These are phyloP conservation scores for Saturnispora sanitii DNA, from an alignment of 805 yeast genomes.

Conservation along the genomic window DNA sequence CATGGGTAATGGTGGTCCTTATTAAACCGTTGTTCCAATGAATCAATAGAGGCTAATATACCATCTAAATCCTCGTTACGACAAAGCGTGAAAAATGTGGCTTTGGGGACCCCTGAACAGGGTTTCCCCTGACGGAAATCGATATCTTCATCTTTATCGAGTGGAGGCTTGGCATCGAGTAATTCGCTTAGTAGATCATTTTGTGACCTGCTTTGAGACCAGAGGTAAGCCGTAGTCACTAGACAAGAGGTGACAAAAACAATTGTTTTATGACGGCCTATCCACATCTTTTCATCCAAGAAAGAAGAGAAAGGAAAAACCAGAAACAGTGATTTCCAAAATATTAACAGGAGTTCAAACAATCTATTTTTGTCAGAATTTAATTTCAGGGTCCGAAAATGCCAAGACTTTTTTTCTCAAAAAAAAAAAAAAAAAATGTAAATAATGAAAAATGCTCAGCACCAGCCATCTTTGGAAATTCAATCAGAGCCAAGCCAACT, in stretches of 20 bases:
- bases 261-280: not conserved
- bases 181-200: no score
- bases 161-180: no score
- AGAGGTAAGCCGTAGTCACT: no score
- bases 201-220: not conserved
- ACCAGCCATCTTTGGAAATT: not conserved
- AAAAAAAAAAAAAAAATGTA: not conserved
- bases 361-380: not conserved
- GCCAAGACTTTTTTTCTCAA: not conserved
- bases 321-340: no score
- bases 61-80: slow-evolving; percentile 30
- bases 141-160: slow-evolving; percentile 9
- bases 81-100: slow-evolving; percentile 46
- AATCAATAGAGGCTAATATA: slow-evolving; percentile 29
- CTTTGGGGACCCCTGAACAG: slow-evolving; percentile 30
- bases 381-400: not conserved
- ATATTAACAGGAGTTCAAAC: no score
- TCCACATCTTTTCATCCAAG: no score
- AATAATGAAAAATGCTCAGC: not conserved
- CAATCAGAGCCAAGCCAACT: not conserved
- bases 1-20: slow-evolving; percentile 32
- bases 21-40: slow-evolving; percentile 32
- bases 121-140: not conserved
- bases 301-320: no score
- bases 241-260: not conserved